A percentile compares a stretch with the other conserved stretches of the same genome.
These are phyloP conservation scores for Cryptococcus sp. DNA, from an alignment of 1,284 basidiomycete genomes.

Conservation along the genomic window DNA sequence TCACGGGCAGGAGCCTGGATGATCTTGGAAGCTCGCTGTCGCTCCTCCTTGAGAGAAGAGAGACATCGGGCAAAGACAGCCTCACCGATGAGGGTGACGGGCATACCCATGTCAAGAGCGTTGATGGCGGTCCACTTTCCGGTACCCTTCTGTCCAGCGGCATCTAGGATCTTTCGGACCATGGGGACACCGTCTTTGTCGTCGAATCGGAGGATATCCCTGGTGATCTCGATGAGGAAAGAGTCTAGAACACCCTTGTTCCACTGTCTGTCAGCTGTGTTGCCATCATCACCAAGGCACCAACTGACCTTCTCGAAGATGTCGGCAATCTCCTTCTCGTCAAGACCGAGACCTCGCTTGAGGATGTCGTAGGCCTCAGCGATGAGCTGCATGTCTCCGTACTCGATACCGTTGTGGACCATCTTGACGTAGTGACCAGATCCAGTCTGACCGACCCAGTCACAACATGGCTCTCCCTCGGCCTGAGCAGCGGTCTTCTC, in stretches of 20 bases:
- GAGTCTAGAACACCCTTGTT: conserved; percentile 99
- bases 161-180: conserved; percentile 88
- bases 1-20: conserved; percentile 87
- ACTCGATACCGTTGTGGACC: conserved; percentile 77
- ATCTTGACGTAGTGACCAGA: conserved; percentile 87
- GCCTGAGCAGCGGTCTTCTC: conserved; percentile 93
- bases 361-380: conserved; percentile 98
- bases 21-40: conserved; percentile 84
- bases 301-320: conserved; percentile 64
- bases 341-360: conserved; percentile 86
- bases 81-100: conserved; percentile 97
- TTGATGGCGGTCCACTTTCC: conserved; percentile 99
- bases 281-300: too few relatives aligned
- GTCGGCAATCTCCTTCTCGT: conserved; percentile 79
- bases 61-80: conserved; percentile 98
- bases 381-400: conserved; percentile 99
- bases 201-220: conserved; percentile 92
- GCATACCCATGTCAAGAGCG: conserved; percentile 90
- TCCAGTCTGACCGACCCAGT: conserved; percentile 97
- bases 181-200: conserved; percentile 85
- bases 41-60: conserved; percentile 97
- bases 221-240: conserved; percentile 97
- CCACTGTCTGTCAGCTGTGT: conserved; percentile 58
- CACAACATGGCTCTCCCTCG: conserved; percentile 94
- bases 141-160: conserved; percentile 98